phyloP scores from a whole-genome alignment of 345 rosid species.

The Boechera retrofracta region DNA sequence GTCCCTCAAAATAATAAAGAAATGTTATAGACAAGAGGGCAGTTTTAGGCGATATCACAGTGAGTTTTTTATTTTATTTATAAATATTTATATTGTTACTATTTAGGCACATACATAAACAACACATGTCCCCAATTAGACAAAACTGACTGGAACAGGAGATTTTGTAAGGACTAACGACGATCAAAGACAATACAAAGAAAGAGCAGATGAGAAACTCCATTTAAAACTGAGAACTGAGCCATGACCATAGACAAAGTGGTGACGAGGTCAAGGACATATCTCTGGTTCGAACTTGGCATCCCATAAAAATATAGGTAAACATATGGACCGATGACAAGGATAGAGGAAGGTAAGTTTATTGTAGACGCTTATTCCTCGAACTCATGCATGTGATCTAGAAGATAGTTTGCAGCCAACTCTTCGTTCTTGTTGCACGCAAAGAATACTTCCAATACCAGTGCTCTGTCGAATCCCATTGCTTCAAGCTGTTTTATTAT shows the following conservation, averaged over 20 bases:
- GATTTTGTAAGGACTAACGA: slow-evolving; percentile 18
- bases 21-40: not conserved
- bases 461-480: slow-evolving; percentile 84
- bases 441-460: slow-evolving; percentile 82
- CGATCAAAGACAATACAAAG: slow-evolving; percentile 25
- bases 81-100: not conserved
- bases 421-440: slow-evolving; percentile 97
- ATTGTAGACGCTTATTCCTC: slow-evolving; percentile 62
- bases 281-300: slow-evolving; percentile 30
- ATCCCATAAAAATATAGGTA: slow-evolving; percentile 19
- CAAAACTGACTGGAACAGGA: slow-evolving; percentile 20
- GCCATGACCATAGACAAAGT: slow-evolving; percentile 30
- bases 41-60: slow-evolving; percentile 2
- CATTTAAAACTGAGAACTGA: slow-evolving; percentile 14
- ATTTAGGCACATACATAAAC: slow-evolving; percentile 3
- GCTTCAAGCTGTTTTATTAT: slow-evolving; percentile 68
- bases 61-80: too few species aligned
- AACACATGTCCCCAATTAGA: slow-evolving; percentile 15
- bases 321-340: slow-evolving; percentile 28
- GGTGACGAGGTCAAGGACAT: slow-evolving; percentile 13
- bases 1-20: too few species aligned
- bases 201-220: slow-evolving; percentile 15
- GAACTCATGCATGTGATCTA: slow-evolving; percentile 86
- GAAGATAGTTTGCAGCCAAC: slow-evolving; percentile 89
- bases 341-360: not conserved